A percentile compares a stretch with the other conserved stretches of the same genome.
phyloP scores from a whole-genome alignment of 306 rosid species.

The Castanea sativa region DNA sequence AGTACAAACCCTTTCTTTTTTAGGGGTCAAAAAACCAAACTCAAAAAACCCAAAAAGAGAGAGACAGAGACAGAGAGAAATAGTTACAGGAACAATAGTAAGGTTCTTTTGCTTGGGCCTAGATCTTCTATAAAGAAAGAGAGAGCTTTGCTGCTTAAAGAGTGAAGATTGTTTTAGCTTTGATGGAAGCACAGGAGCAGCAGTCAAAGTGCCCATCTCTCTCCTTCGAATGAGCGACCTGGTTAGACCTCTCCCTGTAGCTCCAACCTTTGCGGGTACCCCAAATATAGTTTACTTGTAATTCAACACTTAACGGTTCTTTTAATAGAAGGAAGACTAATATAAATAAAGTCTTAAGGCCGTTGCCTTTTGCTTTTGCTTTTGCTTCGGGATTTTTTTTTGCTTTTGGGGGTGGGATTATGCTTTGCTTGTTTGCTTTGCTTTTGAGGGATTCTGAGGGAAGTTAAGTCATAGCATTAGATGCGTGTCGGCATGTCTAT shows the following conservation, averaged over 20 bases:
- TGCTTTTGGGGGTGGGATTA: not conserved
- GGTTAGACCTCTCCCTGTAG: not conserved
- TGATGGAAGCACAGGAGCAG: slow-evolving; percentile 50
- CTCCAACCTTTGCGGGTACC: slow-evolving; percentile 26
- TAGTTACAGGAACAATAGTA: slow-evolving; percentile 54
- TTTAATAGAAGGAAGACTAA: too few species aligned
- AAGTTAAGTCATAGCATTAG: not conserved
- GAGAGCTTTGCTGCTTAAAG: slow-evolving; percentile 25
- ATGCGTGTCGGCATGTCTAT: slow-evolving; percentile 41
- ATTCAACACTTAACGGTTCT: too few species aligned
- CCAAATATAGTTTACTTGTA: not conserved
- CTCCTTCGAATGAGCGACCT: not conserved
- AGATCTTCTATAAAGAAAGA: slow-evolving; percentile 26
- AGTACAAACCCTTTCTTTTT: not conserved
- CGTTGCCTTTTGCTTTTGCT: not conserved
- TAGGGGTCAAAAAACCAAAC: not conserved
- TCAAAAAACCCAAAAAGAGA: not conserved
- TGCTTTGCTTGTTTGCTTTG: slow-evolving; percentile 22
- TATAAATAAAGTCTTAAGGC: not conserved
- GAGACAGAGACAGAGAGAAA: not conserved
- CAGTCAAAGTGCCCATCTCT: slow-evolving; percentile 55
- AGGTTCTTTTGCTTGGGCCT: slow-evolving; percentile 44
- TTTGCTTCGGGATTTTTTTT: slow-evolving; percentile 22
- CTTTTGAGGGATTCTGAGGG: not conserved
- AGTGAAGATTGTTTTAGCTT: slow-evolving; percentile 37